A percentile compares a stretch with the other conserved stretches of the same genome.
Evolutionary conservation across 1,284 basidiomycete genomes (phyloP).

Genomic region (Singerocomus rubriflavus): DNA sequence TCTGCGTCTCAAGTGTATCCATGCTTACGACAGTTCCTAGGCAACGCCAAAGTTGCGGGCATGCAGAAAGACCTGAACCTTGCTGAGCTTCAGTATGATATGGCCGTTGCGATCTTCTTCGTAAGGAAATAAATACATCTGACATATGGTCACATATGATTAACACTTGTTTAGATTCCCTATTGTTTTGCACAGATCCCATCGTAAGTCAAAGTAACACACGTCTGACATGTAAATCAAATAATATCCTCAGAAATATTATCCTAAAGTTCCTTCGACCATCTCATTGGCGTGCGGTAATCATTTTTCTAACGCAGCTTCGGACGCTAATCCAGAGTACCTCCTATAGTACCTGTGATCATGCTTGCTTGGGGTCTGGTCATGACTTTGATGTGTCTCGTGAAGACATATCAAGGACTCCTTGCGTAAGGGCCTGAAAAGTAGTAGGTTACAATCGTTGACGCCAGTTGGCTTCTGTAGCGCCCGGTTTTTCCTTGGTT

Average conservation of each 20-base stretch:
- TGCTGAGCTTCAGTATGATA: slow-evolving; percentile 42
- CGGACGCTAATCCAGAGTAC: not conserved
- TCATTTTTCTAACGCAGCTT: not conserved
- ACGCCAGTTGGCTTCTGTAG: slow-evolving; percentile 22
- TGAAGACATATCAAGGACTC: slow-evolving; percentile 31
- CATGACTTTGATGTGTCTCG: slow-evolving; percentile 38
- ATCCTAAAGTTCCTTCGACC: slow-evolving; percentile 43
- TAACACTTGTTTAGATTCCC: slow-evolving; percentile 33
- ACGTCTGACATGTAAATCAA: not conserved
- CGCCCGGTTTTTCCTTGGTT: slow-evolving; percentile 38
- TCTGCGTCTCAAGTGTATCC: not conserved
- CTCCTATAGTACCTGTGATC: slow-evolving; percentile 40
- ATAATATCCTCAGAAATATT: slow-evolving; percentile 36
- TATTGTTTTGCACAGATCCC: slow-evolving; percentile 46
- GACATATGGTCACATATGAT: not conserved
- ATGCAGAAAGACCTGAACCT: slow-evolving; percentile 40
- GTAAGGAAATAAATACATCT: slow-evolving; percentile 27
- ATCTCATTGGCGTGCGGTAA: slow-evolving; percentile 42
- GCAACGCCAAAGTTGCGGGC: slow-evolving; percentile 36
- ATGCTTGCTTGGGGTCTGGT: slow-evolving; percentile 47
- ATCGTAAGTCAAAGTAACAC: slow-evolving; percentile 35
- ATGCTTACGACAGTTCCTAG: slow-evolving; percentile 11
- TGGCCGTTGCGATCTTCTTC: slow-evolving; percentile 45
- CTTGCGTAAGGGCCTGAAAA: slow-evolving; percentile 20
- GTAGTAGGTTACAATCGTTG: not conserved